Evolutionary conservation across 2,329 filamentous ascomycete genomes (phyloP).

Genomic region (Incumbomyces delicatus): DNA sequence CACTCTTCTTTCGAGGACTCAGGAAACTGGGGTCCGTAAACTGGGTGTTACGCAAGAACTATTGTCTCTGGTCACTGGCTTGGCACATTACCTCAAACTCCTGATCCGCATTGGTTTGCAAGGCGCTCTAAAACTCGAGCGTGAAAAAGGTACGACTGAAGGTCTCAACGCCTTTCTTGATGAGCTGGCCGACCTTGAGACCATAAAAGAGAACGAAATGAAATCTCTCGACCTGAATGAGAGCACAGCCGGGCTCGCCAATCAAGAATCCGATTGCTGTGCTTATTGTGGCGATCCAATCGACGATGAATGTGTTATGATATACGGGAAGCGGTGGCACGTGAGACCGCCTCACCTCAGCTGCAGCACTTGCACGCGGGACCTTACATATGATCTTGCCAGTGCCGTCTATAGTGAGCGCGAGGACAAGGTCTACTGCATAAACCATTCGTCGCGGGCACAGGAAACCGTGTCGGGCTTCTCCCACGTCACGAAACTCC

Average conservation of each 20-base stretch:
- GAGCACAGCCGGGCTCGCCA: constrained; percentile 57
- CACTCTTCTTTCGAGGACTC: constrained; percentile 83
- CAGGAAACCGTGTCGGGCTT: constrained; percentile 54
- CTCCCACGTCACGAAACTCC: constrained; percentile 68
- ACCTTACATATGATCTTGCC: constrained; percentile 58
- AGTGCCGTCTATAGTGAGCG: constrained; percentile 62
- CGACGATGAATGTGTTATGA: constrained; percentile 81
- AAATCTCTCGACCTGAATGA: constrained; percentile 53
- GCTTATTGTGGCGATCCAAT: constrained; percentile 72
- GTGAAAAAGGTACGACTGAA: constrained; percentile 63
- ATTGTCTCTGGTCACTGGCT: constrained; percentile 89
- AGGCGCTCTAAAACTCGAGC: constrained; percentile 80
- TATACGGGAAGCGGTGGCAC: constrained; percentile 72
- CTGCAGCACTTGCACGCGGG: constrained; percentile 60
- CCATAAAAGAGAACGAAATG: constrained; percentile 60
- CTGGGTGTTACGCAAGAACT: constrained; percentile 95
- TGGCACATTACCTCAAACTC: constrained; percentile 95
- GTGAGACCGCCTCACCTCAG: constrained; percentile 57
- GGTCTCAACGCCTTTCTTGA: constrained; percentile 76
- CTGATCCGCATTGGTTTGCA: constrained; percentile 95
- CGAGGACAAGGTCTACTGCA: constrained; percentile 63
- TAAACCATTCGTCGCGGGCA: constrained; percentile 38
- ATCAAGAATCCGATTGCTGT: constrained; percentile 77
- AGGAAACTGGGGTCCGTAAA: constrained; percentile 80
- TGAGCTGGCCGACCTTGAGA: constrained; percentile 74